Base-by-base conservation (phyloP, 192 early-diverging fungal genomes). In the Backusella liffmaniae region DNA sequence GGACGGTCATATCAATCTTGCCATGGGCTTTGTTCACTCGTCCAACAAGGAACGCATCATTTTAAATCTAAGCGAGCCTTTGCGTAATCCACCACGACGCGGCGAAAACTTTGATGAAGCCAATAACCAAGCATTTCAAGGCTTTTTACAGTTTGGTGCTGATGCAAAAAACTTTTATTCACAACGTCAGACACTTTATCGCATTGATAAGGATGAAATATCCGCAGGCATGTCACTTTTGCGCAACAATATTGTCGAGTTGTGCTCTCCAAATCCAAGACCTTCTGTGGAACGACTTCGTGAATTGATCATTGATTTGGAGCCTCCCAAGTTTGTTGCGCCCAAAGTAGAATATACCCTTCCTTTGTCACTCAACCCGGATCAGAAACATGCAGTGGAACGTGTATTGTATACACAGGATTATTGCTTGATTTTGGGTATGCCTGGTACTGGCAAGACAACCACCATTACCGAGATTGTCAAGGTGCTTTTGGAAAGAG, bases 381-480 rank as follows among this genome's bases (percentile, higher is more conserved):
- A 95, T 56, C 96, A 97, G 78, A 80, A 82, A 30, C 69, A 49
- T 2, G 94, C 92, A 5, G 74, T 97, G 12, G 80, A 91, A 4
- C 90, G 89, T 35, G 93, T 95, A n/a, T 70, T 97, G 53, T 66
- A 82, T 8, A 93, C 93, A 0, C 78, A 88, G 56, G 97, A 99
- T 74, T 99, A 98, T 85, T 85, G 92, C 10, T 80, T 99, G 39
- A 93, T 99, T 51, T 83, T 97, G 32, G 97, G 97, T 15, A 98
- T 98, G 96, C 97, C 97, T 0, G 97, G 97, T 3, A 97, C 97
- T 0, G 97, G 97, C 46, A 99, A 99, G 79, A 97, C 96, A 0
- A 96, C 94, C 1, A 96, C 94, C 0, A 96, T 96, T 65, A 90
- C 94, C 0, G 83, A 90, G 32, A 88, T 97, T 18, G 92, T 97